These are phyloP conservation scores for Fraxinus floribunda DNA, from an alignment of 305 asterid genomes.

Conservation along the genomic window DNA sequence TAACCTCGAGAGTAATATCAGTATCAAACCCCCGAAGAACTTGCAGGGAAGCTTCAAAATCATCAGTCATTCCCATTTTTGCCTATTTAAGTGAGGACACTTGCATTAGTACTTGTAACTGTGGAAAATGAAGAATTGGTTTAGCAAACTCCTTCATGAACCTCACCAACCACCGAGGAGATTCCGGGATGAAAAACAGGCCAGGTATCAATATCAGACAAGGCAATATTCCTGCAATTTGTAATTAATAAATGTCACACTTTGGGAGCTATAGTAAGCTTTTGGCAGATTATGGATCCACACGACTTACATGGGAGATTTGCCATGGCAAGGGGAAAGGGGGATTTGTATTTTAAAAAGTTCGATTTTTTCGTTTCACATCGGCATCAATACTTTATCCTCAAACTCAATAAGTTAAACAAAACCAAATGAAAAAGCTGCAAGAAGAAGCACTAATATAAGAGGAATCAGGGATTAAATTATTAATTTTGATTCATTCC, in stretches of 20 bases:
- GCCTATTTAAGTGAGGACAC: constrained; percentile 49
- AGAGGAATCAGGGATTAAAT: not conserved
- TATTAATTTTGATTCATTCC: not conserved
- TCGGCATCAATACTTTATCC: not conserved
- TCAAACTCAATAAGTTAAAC: not conserved
- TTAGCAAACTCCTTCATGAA: constrained; percentile 16
- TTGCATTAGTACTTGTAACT: constrained; percentile 26
- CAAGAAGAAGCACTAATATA: not conserved
- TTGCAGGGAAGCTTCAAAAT: constrained; percentile 90
- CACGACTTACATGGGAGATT: not conserved
- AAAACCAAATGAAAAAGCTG: not conserved
- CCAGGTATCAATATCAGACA: constrained; percentile 86
- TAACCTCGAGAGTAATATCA: constrained; percentile 77
- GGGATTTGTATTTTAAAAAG: not conserved
- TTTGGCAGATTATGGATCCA: not conserved
- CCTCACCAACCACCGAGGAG: constrained; percentile 99
- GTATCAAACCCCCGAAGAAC: constrained; percentile 95
- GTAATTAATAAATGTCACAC: constrained; percentile 19
- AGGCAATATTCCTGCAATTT: constrained; percentile 70
- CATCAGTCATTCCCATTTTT: constrained; percentile 94
- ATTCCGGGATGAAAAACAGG: constrained; percentile 89
- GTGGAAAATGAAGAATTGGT: not conserved
- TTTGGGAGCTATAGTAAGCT: not conserved
- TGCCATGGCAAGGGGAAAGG: not conserved
- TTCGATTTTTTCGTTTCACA: not conserved